Percentiles rank a stretch among this genome's conserved stretches.
Conservation (phyloP, 2,329 filamentous ascomycete genomes). For the Epichloe sibirici region DNA sequence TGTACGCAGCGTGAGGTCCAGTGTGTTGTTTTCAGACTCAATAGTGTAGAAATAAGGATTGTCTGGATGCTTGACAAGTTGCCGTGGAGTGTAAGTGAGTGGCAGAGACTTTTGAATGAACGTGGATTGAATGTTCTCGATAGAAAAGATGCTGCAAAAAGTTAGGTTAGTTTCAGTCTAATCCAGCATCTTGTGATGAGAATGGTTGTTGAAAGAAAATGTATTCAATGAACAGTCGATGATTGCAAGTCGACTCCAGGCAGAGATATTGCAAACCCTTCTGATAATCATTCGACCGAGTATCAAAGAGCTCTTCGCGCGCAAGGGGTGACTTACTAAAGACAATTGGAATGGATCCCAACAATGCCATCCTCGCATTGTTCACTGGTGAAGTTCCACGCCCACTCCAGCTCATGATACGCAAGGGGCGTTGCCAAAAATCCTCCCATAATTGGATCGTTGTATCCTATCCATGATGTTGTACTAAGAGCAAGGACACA, state of each 20-base stretch:
- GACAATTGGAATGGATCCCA: slow-evolving; percentile 50
- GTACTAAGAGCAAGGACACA: slow-evolving; percentile 85
- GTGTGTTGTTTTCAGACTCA: slow-evolving; percentile 82
- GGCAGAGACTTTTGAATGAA: slow-evolving; percentile 77
- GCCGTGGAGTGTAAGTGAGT: slow-evolving; percentile 79
- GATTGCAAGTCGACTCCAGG: no score
- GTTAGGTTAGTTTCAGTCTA: no score
- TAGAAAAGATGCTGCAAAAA: slow-evolving; percentile 51
- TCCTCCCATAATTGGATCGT: slow-evolving; percentile 71
- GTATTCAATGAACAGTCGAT: no score
- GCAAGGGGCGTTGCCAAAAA: slow-evolving; percentile 88
- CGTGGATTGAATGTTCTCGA: slow-evolving; percentile 76
- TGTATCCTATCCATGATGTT: slow-evolving; percentile 87
- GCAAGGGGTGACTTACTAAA: no score
- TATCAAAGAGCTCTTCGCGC: no score
- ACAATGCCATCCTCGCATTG: slow-evolving; percentile 90
- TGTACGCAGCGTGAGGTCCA: slow-evolving; percentile 59
- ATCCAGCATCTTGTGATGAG: no score
- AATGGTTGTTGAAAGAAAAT: no score
- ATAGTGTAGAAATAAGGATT: slow-evolving; percentile 87
- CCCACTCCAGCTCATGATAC: slow-evolving; percentile 80
- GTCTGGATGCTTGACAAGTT: slow-evolving; percentile 78
- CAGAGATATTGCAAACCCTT: slow-evolving; percentile 22
- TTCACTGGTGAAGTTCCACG: slow-evolving; percentile 93
- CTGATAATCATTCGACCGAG: slow-evolving; percentile 36